phyloP scores from a whole-genome alignment of 148 eudicot species.

The Amaranthus palmeri region DNA sequence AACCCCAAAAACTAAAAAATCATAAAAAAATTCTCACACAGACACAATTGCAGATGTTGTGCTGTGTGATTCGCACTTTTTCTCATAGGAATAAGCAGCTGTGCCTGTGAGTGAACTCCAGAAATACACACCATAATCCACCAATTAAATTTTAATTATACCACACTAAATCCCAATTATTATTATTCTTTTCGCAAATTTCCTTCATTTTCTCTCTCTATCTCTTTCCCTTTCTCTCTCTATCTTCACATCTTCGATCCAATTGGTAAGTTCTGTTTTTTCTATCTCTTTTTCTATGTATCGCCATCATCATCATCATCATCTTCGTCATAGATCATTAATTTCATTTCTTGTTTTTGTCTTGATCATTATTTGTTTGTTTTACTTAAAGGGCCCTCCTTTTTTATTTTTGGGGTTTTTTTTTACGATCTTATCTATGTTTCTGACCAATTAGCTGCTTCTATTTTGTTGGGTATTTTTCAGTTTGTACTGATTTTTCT shows the following conservation, averaged over 20 bases:
- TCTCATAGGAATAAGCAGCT: not conserved
- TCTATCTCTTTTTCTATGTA: not conserved
- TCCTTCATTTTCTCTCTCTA: not conserved
- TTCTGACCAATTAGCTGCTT: constrained; percentile 7
- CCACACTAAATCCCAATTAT: not conserved
- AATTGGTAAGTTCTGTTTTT: constrained; percentile 20
- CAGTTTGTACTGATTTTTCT: not conserved
- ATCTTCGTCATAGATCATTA: constrained; percentile 6
- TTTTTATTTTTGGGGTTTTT: not conserved
- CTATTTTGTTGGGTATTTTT: not conserved
- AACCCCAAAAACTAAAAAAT: not conserved
- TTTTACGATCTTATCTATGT: constrained; percentile 2
- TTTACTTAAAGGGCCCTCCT: not conserved
- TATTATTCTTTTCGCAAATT: not conserved
- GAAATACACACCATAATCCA: not conserved
- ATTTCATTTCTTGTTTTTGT: not conserved
- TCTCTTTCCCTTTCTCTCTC: constrained; percentile 8
- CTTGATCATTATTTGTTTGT: constrained; percentile 8
- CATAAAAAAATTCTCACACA: not conserved
- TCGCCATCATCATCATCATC: constrained; percentile 3
- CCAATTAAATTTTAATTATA: not conserved
- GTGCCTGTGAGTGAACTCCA: no score
- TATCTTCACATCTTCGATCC: constrained; percentile 13
- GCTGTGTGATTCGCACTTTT: constrained; percentile 20
- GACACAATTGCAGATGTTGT: not conserved